phyloP scores from a whole-genome alignment of 2,329 filamentous ascomycete species.

The Trichothecium sympodiale region DNA sequence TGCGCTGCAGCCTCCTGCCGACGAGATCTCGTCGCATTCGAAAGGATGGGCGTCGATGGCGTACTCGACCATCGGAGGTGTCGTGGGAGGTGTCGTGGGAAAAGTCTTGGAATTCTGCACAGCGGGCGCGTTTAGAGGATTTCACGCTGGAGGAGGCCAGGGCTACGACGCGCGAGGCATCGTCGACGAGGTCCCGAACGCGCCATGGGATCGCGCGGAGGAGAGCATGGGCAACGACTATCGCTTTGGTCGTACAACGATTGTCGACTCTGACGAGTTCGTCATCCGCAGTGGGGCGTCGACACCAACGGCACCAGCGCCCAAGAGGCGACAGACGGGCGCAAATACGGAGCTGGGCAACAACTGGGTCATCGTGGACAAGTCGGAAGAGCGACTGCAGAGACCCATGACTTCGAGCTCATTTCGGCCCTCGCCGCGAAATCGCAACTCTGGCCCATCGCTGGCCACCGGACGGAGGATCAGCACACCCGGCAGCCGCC shows the following conservation, averaged over 20 bases:
- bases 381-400: slow-evolving; percentile 14
- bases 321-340: slow-evolving; percentile 44
- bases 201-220: neutral
- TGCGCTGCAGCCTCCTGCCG: slow-evolving; percentile 1
- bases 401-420: slow-evolving; percentile 14
- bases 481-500: slow-evolving; percentile 12
- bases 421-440: slow-evolving; percentile 15
- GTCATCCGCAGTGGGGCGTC: slow-evolving; percentile 19
- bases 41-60: slow-evolving; percentile 47
- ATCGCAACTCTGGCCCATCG: slow-evolving; percentile 20
- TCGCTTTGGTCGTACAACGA: neutral
- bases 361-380: slow-evolving; percentile 62
- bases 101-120: slow-evolving; percentile 82
- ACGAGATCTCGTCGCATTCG: slow-evolving; percentile 14
- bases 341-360: slow-evolving; percentile 45
- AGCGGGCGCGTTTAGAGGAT: slow-evolving; percentile 63
- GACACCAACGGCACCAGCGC: slow-evolving; percentile 32
- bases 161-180: slow-evolving; percentile 46
- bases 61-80: slow-evolving; percentile 44
- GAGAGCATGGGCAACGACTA: slow-evolving; percentile 2
- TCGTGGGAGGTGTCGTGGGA: slow-evolving; percentile 59
- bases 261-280: slow-evolving; percentile 1
- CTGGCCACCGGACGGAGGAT: slow-evolving; percentile 30
- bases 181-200: slow-evolving; percentile 11
- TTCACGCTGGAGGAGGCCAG: slow-evolving; percentile 73